phyloP scores from a whole-genome alignment of 116 monocot species.

The Thalassia testudinum region DNA sequence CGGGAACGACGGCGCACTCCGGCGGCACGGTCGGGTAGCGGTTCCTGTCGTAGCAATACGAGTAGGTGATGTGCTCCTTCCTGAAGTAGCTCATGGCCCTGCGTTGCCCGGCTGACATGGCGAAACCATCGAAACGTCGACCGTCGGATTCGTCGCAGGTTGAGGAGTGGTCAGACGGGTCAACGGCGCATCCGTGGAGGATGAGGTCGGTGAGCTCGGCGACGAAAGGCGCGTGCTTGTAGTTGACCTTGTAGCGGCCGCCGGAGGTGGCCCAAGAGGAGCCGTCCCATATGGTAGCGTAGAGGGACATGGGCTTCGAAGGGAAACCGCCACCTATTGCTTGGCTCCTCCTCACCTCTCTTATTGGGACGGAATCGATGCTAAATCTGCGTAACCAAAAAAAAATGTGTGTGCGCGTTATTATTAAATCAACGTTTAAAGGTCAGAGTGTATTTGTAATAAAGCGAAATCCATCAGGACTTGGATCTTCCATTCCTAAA shows the following conservation, averaged over 20 bases:
- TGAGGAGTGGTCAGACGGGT: constrained; percentile 22
- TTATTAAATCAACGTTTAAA: too few species aligned
- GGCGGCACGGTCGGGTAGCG: constrained; percentile 16
- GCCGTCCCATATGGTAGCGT: constrained; percentile 53
- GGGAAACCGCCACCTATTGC: constrained; percentile 27
- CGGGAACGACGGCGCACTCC: constrained; percentile 13
- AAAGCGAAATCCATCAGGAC: too few species aligned
- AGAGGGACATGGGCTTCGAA: constrained; percentile 45
- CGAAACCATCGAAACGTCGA: not conserved
- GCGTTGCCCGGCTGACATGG: constrained; percentile 4
- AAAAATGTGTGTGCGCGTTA: too few species aligned
- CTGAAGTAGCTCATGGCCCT: constrained; percentile 21
- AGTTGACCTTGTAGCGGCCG: constrained; percentile 40
- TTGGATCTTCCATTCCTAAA: too few species aligned
- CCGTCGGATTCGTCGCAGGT: constrained; percentile 7
- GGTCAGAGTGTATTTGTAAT: too few species aligned
- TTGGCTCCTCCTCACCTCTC: constrained; percentile 15
- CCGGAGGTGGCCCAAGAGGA: constrained; percentile 42
- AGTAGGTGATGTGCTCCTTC: constrained; percentile 21
- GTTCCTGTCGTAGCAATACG: constrained; percentile 25
- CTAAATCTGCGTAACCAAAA: constrained; percentile 12
- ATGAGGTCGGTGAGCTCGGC: constrained; percentile 23
- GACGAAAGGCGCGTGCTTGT: constrained; percentile 29
- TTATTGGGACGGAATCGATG: constrained; percentile 25
- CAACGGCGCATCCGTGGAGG: constrained; percentile 26